phyloP scores from a whole-genome alignment of 345 rosid species.

The Atalantia buxifolia region DNA sequence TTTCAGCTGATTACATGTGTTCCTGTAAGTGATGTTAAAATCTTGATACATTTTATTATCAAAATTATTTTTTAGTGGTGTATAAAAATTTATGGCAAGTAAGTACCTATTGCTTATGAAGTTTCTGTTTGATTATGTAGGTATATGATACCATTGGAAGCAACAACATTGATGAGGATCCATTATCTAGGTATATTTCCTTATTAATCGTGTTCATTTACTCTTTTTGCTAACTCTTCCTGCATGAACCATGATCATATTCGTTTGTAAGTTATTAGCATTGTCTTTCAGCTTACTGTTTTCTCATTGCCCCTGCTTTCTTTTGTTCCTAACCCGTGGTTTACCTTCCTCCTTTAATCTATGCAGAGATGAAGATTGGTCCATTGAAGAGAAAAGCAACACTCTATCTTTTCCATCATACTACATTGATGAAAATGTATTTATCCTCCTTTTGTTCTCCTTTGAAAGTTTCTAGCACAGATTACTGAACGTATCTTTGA shows the following conservation, averaged over 20 bases:
- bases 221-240: neutral
- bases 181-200: constrained; percentile 54
- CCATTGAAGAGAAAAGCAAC: constrained; percentile 63
- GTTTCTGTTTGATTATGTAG: constrained; percentile 44
- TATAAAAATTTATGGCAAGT: constrained; percentile 13
- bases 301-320: neutral
- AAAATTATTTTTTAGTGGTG: constrained; percentile 15
- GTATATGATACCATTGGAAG: constrained; percentile 83
- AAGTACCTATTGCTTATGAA: constrained; percentile 22
- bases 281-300: neutral
- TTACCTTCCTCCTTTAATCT: constrained; percentile 19
- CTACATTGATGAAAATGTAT: constrained; percentile 97
- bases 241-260: neutral
- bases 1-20: constrained; percentile 95
- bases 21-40: constrained; percentile 58
- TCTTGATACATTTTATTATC: constrained; percentile 4
- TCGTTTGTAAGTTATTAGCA: neutral
- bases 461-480: constrained; percentile 12
- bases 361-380: constrained; percentile 94
- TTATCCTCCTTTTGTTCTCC: constrained; percentile 23
- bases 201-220: neutral
- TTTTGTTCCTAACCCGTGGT: neutral
- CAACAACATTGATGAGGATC: constrained; percentile 68
- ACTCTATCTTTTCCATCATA: constrained; percentile 78
- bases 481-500: constrained; percentile 7